These are phyloP conservation scores for Astrocystis sublimbata DNA, from an alignment of 495 filamentous ascomycete genomes.

Conservation along the genomic window DNA sequence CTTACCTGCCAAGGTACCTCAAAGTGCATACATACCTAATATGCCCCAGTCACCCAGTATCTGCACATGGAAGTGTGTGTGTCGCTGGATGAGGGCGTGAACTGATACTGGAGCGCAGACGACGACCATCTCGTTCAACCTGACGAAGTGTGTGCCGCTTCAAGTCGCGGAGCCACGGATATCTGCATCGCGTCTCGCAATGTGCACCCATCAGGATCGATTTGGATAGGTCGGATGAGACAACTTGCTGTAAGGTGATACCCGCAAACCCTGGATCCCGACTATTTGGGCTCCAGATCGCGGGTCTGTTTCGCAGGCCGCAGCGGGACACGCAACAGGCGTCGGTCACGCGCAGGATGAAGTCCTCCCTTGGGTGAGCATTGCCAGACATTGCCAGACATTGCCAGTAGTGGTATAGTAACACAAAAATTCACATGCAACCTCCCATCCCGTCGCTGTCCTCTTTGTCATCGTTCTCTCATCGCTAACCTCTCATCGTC, in stretches of 20 bases:
- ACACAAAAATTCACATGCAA: slow-evolving; percentile 11
- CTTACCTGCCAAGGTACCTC: background rate
- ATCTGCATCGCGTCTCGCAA: background rate
- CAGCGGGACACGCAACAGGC: slow-evolving; percentile 7
- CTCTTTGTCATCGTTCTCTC: too few species aligned
- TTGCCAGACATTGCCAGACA: background rate
- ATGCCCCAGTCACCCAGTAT: background rate
- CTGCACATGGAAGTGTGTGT: too few species aligned
- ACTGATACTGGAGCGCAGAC: background rate
- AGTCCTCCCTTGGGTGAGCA: background rate
- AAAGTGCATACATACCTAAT: background rate
- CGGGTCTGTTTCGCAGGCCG: slow-evolving; percentile 3
- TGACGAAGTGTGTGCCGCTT: background rate
- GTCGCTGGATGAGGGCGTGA: background rate
- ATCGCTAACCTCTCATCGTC: too few species aligned
- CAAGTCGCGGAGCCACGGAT: background rate
- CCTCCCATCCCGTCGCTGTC: background rate
- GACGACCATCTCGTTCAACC: background rate
- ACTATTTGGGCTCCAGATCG: slow-evolving; percentile 15
- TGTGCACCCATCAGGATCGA: slow-evolving; percentile 8
- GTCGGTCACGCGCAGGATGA: slow-evolving; percentile 9
- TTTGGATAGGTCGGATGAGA: background rate
- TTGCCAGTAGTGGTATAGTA: background rate
- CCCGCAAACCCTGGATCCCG: slow-evolving; percentile 11
- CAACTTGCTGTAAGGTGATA: too few species aligned